Conservation (phyloP, 2,329 filamentous ascomycete species). For the Furcasterigmium furcatum region DNA sequence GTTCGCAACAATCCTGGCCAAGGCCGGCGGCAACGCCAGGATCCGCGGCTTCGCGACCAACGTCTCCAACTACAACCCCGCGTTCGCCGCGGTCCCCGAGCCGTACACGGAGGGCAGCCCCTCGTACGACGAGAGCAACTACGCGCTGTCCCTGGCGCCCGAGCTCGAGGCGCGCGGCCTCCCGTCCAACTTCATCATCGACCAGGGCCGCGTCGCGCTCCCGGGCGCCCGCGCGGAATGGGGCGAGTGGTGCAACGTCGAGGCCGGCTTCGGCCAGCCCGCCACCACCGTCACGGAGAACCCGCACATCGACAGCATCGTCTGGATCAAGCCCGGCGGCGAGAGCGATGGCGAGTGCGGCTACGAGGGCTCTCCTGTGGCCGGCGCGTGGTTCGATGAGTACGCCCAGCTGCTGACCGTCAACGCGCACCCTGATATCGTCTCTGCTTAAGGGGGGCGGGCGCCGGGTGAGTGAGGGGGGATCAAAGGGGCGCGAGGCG, state of each 20-base stretch:
- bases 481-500: too few species aligned
- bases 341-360: constrained; percentile 40
- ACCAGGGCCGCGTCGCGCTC: constrained; percentile 36
- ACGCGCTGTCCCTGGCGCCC: constrained; percentile 31
- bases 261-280: constrained; percentile 32
- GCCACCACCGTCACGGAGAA: constrained; percentile 32
- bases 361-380: constrained; percentile 28
- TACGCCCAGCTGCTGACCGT: constrained; percentile 35
- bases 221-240: constrained; percentile 32
- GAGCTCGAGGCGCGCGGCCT: constrained; percentile 33
- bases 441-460: too few species aligned
- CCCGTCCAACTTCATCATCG: constrained; percentile 40
- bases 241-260: constrained; percentile 43
- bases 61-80: constrained; percentile 38
- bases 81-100: constrained; percentile 30
- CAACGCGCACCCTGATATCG: constrained; percentile 25
- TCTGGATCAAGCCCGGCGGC: constrained; percentile 42
- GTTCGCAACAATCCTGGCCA: constrained; percentile 32
- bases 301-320: constrained; percentile 34
- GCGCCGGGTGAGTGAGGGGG: too few species aligned
- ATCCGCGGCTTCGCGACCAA: constrained; percentile 41
- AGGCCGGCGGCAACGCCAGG: constrained; percentile 23
- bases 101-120: constrained; percentile 36
- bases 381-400: constrained; percentile 38
- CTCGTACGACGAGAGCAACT: constrained; percentile 37